Conservation (phyloP, 176 grass and related monocot species). For the Aegilops sharonensis region DNA sequence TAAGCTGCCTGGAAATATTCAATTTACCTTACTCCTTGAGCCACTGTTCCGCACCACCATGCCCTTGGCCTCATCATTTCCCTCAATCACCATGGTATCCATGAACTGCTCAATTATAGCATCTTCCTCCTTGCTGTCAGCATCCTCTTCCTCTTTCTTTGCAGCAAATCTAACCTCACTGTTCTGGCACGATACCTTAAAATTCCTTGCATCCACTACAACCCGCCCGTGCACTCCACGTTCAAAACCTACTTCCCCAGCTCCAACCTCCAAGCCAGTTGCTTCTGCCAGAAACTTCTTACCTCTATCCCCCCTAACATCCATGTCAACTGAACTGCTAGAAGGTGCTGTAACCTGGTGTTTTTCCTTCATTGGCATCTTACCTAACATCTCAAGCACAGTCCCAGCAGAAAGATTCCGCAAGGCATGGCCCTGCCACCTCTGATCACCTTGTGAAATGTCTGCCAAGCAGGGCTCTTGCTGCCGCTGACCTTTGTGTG, state of each 20-base stretch:
- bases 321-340: conserved; percentile 14
- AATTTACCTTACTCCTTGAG: conserved; percentile 65
- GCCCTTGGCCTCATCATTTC: conserved; percentile 31
- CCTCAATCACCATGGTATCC: conserved; percentile 27
- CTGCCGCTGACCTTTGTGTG: not conserved
- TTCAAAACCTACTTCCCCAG: not conserved
- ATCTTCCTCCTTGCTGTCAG: conserved; percentile 25
- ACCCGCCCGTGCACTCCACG: not conserved
- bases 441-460: conserved; percentile 16
- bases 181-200: conserved; percentile 24
- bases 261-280: conserved; percentile 7
- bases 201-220: conserved; percentile 10
- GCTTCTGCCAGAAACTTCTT: not conserved
- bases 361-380: conserved; percentile 6
- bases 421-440: conserved; percentile 17
- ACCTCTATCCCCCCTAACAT: conserved; percentile 21
- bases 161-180: conserved; percentile 27
- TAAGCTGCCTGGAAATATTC: not conserved
- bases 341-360: not conserved
- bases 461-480: not conserved
- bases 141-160: conserved; percentile 14
- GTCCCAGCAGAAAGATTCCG: conserved; percentile 3
- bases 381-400: conserved; percentile 17
- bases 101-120: conserved; percentile 31
- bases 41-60: conserved; percentile 21